Evolutionary conservation across 2,329 filamentous ascomycete genomes (phyloP).

Genomic region (Ophiosphaerella narmari): DNA sequence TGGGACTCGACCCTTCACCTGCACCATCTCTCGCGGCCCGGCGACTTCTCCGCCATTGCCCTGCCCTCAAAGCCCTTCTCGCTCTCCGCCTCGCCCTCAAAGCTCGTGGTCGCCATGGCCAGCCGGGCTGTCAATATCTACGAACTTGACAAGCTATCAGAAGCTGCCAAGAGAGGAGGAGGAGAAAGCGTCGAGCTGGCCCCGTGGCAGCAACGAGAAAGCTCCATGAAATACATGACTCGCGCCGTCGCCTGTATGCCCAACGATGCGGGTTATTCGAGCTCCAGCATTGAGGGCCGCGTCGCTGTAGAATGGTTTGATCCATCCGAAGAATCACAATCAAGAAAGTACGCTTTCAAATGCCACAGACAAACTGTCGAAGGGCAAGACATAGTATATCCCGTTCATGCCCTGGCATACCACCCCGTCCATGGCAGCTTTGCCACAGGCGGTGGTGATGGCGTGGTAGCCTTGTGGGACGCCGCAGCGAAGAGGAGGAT

Average conservation of each 20-base stretch:
- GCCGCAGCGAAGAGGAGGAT: conserved; percentile 87
- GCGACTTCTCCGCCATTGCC: conserved; percentile 66
- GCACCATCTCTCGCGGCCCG: conserved; percentile 65
- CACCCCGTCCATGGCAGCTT: conserved; percentile 84
- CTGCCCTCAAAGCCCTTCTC: conserved; percentile 90
- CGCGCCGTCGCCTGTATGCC: conserved; percentile 95
- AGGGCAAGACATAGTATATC: conserved; percentile 81
- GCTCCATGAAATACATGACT: conserved; percentile 94
- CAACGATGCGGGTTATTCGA: conserved; percentile 91
- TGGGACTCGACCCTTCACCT: conserved; percentile 94
- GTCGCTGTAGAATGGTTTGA: conserved; percentile 99
- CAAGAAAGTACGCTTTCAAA: conserved; percentile 97
- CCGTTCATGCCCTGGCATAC: conserved; percentile 87
- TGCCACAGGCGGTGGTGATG: conserved; percentile 86
- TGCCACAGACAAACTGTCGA: conserved; percentile 82
- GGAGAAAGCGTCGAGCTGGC: conserved; percentile 57
- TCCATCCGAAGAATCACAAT: conserved; percentile 81
- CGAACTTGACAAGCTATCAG: conserved; percentile 72
- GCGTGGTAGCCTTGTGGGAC: conserved; percentile 92
- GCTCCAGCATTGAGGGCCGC: conserved; percentile 88
- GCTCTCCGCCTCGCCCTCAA: conserved; percentile 75
- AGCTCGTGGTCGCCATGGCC: conserved; percentile 94
- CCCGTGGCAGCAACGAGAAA: conserved; percentile 93
- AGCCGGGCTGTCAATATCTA: conserved; percentile 94
- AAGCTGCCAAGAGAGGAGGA: conserved; percentile 26